phyloP scores from a whole-genome alignment of 1,139 yeast genomes.

The Hyphopichia khmerensis region DNA sequence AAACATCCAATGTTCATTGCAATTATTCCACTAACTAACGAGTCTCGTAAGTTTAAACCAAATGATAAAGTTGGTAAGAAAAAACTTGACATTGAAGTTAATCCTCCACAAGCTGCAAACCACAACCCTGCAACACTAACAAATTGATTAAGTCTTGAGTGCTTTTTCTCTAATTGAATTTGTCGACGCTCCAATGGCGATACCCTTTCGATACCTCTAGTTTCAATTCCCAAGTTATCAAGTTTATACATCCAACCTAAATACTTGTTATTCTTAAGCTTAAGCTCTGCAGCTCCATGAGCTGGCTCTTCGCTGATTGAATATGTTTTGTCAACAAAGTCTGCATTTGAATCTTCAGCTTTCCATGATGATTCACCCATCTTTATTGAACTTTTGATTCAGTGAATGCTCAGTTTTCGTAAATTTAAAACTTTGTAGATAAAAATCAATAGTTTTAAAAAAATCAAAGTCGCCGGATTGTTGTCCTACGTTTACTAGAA shows the following conservation, averaged over 20 bases:
- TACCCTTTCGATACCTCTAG: conserved; percentile 79
- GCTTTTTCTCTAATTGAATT: conserved; percentile 19
- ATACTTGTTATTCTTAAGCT: conserved; percentile 1
- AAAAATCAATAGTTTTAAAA: too few relatives aligned
- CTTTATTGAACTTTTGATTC: too few relatives aligned
- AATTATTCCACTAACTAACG: conserved; percentile 58
- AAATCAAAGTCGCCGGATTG: too few relatives aligned
- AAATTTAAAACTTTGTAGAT: too few relatives aligned
- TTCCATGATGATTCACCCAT: neutral
- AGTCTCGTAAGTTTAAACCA: conserved; percentile 63
- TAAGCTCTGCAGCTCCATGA: neutral
- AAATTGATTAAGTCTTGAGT: conserved; percentile 47
- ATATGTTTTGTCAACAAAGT: neutral
- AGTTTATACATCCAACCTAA: conserved; percentile 15
- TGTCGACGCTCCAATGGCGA: conserved; percentile 59
- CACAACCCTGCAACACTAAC: conserved; percentile 71
- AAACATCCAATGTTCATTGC: conserved; percentile 68
- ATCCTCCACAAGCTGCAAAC: conserved; percentile 82
- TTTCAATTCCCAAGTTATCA: conserved; percentile 61
- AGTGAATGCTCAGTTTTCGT: too few relatives aligned
- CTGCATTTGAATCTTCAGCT: neutral
- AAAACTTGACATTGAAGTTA: conserved; percentile 81
- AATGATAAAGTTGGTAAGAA: conserved; percentile 71
- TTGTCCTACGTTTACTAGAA: too few relatives aligned
- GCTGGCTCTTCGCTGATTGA: neutral